Evolutionary conservation across 2,329 filamentous ascomycete genomes (phyloP), one percentile per base, ranked within the genome.

Genomic region (Claviceps purpurea): DNA sequence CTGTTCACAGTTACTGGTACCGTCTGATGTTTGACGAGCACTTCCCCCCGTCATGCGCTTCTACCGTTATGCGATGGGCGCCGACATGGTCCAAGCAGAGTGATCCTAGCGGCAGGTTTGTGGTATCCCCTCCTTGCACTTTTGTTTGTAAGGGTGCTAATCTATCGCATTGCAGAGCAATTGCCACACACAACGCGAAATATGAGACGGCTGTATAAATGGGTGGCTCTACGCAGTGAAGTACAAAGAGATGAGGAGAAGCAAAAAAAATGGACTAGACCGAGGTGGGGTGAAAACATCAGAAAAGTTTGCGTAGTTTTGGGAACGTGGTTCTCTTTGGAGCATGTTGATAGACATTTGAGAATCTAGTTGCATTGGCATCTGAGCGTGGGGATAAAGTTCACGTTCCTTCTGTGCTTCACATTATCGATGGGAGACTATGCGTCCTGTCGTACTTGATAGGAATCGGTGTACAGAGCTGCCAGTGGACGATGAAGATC

Each of bases 11-110:
- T 47, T 94, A 95, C 78, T 98, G 93, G 93, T 98, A 98, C 74
- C 85, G 93, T 62, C 78, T 75, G 68, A 97, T 98, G 91, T 98
- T 97, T 67, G 93, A 98, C 69, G 91, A 98, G 78, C 91, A 94
- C 71, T 98, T 97, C 80, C 93, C 93, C 47, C 79, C 84, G 52
- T 84, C 84, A 64, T 97, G 91, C 67, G 94, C 93, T 8, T 84
- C 81, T 54, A 98, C 93, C 7, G 93, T 98, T 51, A 86, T 88
- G 87, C 79, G 93, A 64, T 98, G 93, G 94, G 89, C 87, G 53
- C 93, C 93, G 30, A 98, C 87, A 40, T 98, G 93, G 93, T 95
- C 88, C 52, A 87, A 95, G 69, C 89, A 96, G 79, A 87, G 82
- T 26, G 93, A 98, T 69, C 93, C 93, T 55, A 95, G 87, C 70